phyloP scores from a whole-genome alignment of 2,329 filamentous ascomycete species.

The Pseudovirgaria hyperparasitica region DNA sequence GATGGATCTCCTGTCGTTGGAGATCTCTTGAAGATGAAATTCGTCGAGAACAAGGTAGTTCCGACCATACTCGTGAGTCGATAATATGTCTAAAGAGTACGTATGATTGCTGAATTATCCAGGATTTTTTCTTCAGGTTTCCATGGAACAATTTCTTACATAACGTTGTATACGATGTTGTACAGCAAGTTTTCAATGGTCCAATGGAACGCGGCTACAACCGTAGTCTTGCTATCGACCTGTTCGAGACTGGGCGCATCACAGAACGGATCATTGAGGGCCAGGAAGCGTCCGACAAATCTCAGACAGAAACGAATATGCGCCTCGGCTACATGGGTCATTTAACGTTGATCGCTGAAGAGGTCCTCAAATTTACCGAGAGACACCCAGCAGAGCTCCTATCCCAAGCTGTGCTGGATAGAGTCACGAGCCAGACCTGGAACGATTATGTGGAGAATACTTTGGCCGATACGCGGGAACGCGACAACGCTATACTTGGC shows the following conservation, averaged over 20 bases:
- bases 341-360: slow-evolving; percentile 89
- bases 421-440: slow-evolving; percentile 83
- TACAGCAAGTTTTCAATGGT: slow-evolving; percentile 97
- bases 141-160: slow-evolving; percentile 99
- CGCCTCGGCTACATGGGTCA: slow-evolving; percentile 98
- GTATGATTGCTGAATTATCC: slow-evolving; percentile 4
- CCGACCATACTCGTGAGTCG: slow-evolving; percentile 79
- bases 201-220: slow-evolving; percentile 96
- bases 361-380: slow-evolving; percentile 97
- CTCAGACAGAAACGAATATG: slow-evolving; percentile 72
- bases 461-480: slow-evolving; percentile 81
- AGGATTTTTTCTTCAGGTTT: slow-evolving; percentile 97
- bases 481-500: slow-evolving; percentile 95
- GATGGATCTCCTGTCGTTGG: slow-evolving; percentile 73
- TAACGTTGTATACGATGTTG: slow-evolving; percentile 97
- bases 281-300: slow-evolving; percentile 74
- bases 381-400: slow-evolving; percentile 80
- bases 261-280: slow-evolving; percentile 88
- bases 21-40: slow-evolving; percentile 89
- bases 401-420: slow-evolving; percentile 71
- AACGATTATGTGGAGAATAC: slow-evolving; percentile 90
- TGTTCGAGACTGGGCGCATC: slow-evolving; percentile 83
- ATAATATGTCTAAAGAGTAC: slow-evolving; percentile 1
- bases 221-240: slow-evolving; percentile 72
- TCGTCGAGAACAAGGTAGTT: slow-evolving; percentile 87